Conservation (phyloP, 2,329 filamentous ascomycete species). For the Phoma sp. region DNA sequence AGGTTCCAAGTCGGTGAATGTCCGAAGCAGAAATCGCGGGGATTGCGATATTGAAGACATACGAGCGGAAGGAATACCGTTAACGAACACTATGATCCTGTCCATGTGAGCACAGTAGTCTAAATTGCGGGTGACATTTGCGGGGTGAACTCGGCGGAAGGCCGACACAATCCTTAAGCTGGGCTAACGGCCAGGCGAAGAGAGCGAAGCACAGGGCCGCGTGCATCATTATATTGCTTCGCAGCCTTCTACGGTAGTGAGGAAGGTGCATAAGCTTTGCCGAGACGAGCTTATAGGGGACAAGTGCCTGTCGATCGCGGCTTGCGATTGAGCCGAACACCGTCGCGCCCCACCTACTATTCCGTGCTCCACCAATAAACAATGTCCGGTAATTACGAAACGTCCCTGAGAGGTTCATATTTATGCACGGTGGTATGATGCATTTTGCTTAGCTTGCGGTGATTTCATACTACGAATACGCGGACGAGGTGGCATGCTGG, state of each 20-base stretch:
- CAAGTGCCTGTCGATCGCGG: conserved; percentile 10
- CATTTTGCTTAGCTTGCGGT: neutral
- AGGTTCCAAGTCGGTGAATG: neutral
- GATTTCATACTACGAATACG: neutral
- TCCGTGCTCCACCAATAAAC: conserved; percentile 2
- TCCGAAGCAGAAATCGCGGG: conserved; percentile 3
- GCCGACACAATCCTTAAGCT: neutral
- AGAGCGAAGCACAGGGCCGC: neutral
- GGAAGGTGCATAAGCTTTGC: conserved; percentile 8
- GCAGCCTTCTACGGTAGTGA: neutral
- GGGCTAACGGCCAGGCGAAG: neutral
- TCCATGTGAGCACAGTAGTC: neutral
- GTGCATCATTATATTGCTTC: conserved; percentile 1
- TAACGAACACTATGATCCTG: neutral
- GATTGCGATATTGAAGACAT: neutral
- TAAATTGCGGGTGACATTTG: neutral
- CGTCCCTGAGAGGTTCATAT: neutral
- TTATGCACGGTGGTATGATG: neutral
- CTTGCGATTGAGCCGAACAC: neutral
- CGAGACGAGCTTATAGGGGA: conserved; percentile 15
- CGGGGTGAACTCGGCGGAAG: conserved; percentile 10
- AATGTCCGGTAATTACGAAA: neutral
- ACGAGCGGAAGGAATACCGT: neutral
- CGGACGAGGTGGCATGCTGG: neutral
- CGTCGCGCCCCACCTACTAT: neutral